Percentiles rank a stretch among this genome's conserved stretches.
phyloP scores from a whole-genome alignment of 73 alveolate genomes.

The Paramecium sonneborni region DNA sequence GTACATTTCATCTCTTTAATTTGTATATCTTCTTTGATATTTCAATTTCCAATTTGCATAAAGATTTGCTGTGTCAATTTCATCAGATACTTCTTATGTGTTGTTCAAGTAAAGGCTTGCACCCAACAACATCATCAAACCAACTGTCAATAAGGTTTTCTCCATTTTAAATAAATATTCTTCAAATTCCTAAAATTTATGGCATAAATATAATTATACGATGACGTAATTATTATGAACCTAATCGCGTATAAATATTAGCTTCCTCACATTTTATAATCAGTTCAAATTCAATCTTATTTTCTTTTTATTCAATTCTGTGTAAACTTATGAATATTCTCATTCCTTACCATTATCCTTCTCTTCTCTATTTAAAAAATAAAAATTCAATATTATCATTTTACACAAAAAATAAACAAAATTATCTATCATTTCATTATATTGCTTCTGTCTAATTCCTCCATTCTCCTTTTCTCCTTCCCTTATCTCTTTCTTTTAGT shows the following conservation, averaged over 20 bases:
- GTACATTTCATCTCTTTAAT: constrained; percentile 15
- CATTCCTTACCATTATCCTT: too few relatives aligned
- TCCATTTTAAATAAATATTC: background rate
- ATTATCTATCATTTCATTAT: too few relatives aligned
- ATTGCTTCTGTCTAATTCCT: too few relatives aligned
- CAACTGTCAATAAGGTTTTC: background rate
- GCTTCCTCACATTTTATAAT: background rate
- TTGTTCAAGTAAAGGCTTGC: constrained; percentile 2
- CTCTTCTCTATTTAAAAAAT: too few relatives aligned
- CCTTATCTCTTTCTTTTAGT: too few relatives aligned
- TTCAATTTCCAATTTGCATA: background rate
- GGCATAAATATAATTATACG: background rate
- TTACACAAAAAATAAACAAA: too few relatives aligned
- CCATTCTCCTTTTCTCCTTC: too few relatives aligned
- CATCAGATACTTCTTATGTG: background rate
- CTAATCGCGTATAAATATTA: background rate
- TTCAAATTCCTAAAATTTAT: background rate
- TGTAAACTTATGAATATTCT: too few relatives aligned
- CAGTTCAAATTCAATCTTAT: background rate
- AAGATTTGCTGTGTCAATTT: background rate
- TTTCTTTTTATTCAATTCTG: background rate
- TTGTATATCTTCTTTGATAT: background rate
- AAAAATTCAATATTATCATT: too few relatives aligned
- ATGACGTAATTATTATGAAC: background rate
- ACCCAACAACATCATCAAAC: background rate